Percentiles rank a stretch among this genome's conserved stretches.
These are phyloP conservation scores for Pythium biforme DNA, from an alignment of 352 stramenopile genomes.

Conservation along the genomic window DNA sequence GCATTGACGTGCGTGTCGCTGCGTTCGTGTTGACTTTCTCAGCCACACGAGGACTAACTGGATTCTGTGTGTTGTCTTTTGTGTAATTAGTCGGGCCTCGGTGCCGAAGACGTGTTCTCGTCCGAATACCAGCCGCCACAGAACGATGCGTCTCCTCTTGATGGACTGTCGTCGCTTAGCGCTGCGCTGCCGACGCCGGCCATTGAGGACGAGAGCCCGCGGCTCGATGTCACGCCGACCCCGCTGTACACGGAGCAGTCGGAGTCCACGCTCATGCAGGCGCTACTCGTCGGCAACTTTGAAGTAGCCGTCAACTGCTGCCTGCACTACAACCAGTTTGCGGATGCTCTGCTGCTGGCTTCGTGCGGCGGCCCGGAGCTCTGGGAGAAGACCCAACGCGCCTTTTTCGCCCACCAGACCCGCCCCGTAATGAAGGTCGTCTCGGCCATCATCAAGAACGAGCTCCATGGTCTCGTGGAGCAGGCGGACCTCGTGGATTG, in stretches of 20 bases:
- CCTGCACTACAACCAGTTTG: slow-evolving; percentile 94
- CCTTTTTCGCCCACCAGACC: slow-evolving; percentile 91
- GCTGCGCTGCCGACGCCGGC: slow-evolving; percentile 36
- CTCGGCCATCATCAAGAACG: slow-evolving; percentile 95
- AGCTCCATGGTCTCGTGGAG: slow-evolving; percentile 82
- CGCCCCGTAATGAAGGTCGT: slow-evolving; percentile 96
- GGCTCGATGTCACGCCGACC: slow-evolving; percentile 54
- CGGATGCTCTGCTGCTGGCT: slow-evolving; percentile 94
- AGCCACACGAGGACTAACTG: too few relatives aligned
- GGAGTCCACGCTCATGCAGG: slow-evolving; percentile 92
- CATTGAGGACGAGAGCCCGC: slow-evolving; percentile 74
- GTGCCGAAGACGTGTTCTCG: slow-evolving; percentile 76
- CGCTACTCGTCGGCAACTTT: slow-evolving; percentile 97
- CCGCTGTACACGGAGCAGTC: slow-evolving; percentile 88
- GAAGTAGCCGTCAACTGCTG: slow-evolving; percentile 97
- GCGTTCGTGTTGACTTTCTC: background rate
- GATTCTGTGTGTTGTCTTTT: slow-evolving; percentile 9
- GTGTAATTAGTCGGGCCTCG: slow-evolving; percentile 43
- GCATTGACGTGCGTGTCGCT: slow-evolving; percentile 63
- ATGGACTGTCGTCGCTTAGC: slow-evolving; percentile 40
- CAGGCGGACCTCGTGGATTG: slow-evolving; percentile 93
- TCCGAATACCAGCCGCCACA: slow-evolving; percentile 47
- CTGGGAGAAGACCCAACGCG: slow-evolving; percentile 94
- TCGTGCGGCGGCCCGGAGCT: slow-evolving; percentile 93
- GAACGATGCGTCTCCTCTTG: slow-evolving; percentile 12